These are phyloP conservation scores for Suillus tomentosus DNA, from an alignment of 768 basidiomycete species.

Conservation along the genomic window DNA sequence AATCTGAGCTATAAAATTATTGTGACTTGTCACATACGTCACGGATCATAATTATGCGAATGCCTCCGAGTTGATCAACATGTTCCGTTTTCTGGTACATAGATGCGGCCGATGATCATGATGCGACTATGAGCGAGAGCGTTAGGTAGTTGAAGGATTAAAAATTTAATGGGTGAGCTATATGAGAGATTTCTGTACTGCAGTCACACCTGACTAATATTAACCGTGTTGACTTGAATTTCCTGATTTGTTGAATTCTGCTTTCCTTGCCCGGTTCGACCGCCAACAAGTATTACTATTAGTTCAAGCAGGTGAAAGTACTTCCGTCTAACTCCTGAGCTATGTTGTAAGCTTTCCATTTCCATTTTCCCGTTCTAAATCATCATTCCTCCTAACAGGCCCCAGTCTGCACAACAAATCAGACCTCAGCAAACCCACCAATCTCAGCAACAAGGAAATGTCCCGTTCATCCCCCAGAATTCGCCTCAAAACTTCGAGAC, in stretches of 20 bases:
- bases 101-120: background rate
- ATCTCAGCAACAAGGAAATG: conserved; percentile 17
- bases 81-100: background rate
- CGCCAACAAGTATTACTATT: conserved; percentile 6
- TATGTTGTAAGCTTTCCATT: conserved; percentile 35
- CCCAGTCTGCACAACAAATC: conserved; percentile 45
- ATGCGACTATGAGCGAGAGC: background rate
- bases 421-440: conserved; percentile 25
- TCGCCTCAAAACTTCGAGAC: conserved; percentile 32
- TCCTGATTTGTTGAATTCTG: conserved; percentile 8
- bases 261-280: conserved; percentile 8
- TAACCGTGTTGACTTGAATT: background rate
- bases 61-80: background rate
- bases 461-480: conserved; percentile 23
- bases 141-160: background rate
- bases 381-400: conserved; percentile 20
- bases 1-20: conserved; percentile 9
- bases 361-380: background rate
- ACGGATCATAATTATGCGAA: background rate
- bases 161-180: background rate
- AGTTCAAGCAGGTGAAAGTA: conserved; percentile 9
- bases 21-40: conserved; percentile 3
- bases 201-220: background rate
- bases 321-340: conserved; percentile 17
- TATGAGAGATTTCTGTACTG: conserved; percentile 13